Conservation (phyloP, 148 eudicot species). For the Chenopodium berlandieri region DNA sequence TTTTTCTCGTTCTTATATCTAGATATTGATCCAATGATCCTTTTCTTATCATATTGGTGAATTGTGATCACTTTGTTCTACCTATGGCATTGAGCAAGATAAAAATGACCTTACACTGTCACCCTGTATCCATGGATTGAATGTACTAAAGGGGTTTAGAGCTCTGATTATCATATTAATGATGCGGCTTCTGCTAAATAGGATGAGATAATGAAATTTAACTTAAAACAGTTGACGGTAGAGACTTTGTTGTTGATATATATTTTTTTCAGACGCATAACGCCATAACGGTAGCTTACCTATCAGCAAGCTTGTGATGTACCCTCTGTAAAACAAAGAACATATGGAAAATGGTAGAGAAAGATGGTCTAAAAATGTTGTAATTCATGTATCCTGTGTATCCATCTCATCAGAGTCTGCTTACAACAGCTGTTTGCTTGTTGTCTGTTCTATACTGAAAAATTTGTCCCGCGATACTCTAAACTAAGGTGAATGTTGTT, state of each 20-base stretch:
- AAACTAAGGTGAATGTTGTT: conserved; percentile 12
- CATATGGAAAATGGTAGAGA: background rate
- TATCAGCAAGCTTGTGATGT: background rate
- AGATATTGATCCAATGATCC: too few species aligned
- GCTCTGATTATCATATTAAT: background rate
- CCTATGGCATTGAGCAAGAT: background rate
- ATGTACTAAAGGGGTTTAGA: background rate
- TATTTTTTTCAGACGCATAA: background rate
- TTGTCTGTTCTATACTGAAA: conserved; percentile 2
- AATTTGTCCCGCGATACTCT: background rate
- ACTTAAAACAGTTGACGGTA: background rate
- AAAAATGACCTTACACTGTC: background rate
- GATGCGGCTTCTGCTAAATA: background rate
- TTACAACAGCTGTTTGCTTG: background rate
- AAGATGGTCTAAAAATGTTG: background rate
- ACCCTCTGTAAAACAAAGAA: background rate
- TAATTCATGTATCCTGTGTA: background rate
- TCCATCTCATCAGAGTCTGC: background rate
- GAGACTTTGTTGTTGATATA: background rate
- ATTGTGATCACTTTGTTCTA: background rate
- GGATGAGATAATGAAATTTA: background rate
- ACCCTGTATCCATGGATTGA: background rate
- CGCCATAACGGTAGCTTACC: background rate
- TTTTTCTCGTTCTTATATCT: background rate
- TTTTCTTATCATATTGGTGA: too few species aligned